These are phyloP conservation scores for Epichloe bromicola DNA, from an alignment of 2,329 filamentous ascomycete genomes.

Conservation along the genomic window DNA sequence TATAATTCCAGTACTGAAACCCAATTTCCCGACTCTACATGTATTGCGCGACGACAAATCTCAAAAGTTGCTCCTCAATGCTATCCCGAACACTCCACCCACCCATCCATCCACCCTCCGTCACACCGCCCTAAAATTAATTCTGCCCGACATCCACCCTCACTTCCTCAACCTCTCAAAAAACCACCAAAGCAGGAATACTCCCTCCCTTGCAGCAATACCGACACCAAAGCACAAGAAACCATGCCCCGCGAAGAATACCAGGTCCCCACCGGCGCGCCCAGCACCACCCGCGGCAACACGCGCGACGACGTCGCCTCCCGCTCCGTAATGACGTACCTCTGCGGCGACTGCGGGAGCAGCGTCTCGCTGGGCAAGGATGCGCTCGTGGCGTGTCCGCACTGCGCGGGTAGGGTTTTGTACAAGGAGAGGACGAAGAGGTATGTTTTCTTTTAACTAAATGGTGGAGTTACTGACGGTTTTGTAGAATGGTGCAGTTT, in stretches of 20 bases:
- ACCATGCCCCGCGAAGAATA: conserved; percentile 63
- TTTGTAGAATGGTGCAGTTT: conserved; percentile 89
- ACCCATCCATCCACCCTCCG: too few relatives aligned
- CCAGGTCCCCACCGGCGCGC: conserved; percentile 50
- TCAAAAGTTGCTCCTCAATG: too few relatives aligned
- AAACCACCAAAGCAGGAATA: too few relatives aligned
- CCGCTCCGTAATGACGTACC: conserved; percentile 25
- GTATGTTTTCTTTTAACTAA: conserved; percentile 38
- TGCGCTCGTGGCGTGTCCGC: conserved; percentile 35
- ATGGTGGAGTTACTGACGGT: background rate
- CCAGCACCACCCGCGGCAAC: conserved; percentile 26
- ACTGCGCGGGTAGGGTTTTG: conserved; percentile 82
- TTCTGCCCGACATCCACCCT: too few relatives aligned
- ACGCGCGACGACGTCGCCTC: conserved; percentile 26
- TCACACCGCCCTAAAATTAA: too few relatives aligned
- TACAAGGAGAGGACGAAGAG: conserved; percentile 98
- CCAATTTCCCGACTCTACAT: too few relatives aligned
- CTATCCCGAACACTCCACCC: too few relatives aligned
- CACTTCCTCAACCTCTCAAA: too few relatives aligned
- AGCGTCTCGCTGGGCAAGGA: conserved; percentile 28
- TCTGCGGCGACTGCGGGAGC: conserved; percentile 32
- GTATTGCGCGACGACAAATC: too few relatives aligned
- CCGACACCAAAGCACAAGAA: too few relatives aligned
- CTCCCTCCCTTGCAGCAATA: too few relatives aligned
- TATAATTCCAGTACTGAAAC: background rate